These are phyloP conservation scores for Magnusiomyces suaveolens DNA, from an alignment of 1,139 yeast species.

Conservation along the genomic window DNA sequence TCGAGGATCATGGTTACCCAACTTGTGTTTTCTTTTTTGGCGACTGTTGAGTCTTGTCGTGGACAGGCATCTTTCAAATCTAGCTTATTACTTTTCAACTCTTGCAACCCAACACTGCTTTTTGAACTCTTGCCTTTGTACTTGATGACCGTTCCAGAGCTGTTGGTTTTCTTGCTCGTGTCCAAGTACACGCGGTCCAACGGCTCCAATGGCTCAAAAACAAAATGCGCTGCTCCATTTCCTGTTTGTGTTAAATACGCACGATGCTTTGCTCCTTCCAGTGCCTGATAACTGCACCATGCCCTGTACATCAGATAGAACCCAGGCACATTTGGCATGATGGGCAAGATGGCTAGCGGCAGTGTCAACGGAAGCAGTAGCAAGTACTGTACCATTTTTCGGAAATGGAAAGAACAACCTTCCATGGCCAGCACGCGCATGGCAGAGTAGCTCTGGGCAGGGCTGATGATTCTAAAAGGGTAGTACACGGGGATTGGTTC, in stretches of 20 bases:
- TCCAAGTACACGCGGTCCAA: too few species aligned
- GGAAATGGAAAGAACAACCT: constrained; percentile 38
- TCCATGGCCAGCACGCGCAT: constrained; percentile 28
- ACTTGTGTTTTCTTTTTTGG: too few species aligned
- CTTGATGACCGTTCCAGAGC: too few species aligned
- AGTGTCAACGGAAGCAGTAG: constrained; percentile 66
- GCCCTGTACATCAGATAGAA: constrained; percentile 73
- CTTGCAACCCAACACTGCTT: too few species aligned
- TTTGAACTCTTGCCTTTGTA: too few species aligned
- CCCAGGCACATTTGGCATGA: constrained; percentile 88
- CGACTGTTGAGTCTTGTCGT: too few species aligned
- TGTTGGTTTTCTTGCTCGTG: too few species aligned
- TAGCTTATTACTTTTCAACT: too few species aligned
- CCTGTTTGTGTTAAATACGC: constrained; percentile 37
- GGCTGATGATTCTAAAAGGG: constrained; percentile 21
- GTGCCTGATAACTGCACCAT: constrained; percentile 77
- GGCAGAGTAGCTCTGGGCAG: constrained; percentile 21
- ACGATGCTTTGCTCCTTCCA: constrained; percentile 64
- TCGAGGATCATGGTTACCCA: not conserved
- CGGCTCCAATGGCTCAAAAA: not conserved
- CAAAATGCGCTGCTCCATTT: not conserved
- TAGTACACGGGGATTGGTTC: constrained; percentile 22
- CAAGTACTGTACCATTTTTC: constrained; percentile 41
- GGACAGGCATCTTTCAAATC: too few species aligned
- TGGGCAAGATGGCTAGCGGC: constrained; percentile 73